Evolutionary conservation across 148 eudicot species (phyloP).

Genomic region (Cornus controversa): DNA sequence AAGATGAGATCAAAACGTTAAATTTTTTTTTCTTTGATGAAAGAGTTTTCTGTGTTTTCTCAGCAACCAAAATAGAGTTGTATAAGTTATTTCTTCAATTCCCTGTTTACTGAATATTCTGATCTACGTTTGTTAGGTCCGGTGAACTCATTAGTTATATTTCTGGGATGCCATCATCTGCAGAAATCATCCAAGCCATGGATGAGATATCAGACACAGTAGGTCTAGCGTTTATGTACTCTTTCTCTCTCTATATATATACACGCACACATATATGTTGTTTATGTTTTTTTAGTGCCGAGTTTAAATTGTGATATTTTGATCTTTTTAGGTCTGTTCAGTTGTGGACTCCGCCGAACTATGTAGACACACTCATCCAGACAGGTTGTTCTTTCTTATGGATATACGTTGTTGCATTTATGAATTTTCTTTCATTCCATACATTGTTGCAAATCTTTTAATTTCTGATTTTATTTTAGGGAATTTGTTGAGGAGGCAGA

Average conservation of each 20-base stretch:
- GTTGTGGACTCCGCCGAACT: slow-evolving; percentile 90
- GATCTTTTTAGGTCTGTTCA: slow-evolving; percentile 61
- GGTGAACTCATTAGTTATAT: slow-evolving; percentile 78
- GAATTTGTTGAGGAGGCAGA: slow-evolving; percentile 79
- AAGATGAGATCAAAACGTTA: not conserved
- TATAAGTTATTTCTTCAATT: not conserved
- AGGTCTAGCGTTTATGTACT: slow-evolving; percentile 20
- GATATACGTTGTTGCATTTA: not conserved
- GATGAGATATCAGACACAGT: slow-evolving; percentile 94
- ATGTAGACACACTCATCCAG: slow-evolving; percentile 92
- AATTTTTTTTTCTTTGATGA: too few relatives aligned
- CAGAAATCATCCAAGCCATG: slow-evolving; percentile 71
- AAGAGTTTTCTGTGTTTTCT: not conserved
- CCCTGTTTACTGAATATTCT: not conserved
- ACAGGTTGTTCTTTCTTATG: slow-evolving; percentile 45
- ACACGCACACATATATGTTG: not conserved
- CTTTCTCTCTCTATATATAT: not conserved
- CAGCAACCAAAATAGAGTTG: not conserved
- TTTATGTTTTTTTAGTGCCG: not conserved
- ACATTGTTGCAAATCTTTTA: not conserved
- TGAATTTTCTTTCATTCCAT: not conserved
- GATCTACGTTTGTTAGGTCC: slow-evolving; percentile 44
- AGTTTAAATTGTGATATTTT: not conserved
- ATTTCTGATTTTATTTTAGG: slow-evolving; percentile 30
- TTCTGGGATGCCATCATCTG: slow-evolving; percentile 64